These are phyloP conservation scores for Blastobotrys apis DNA, from an alignment of 1,139 yeast genomes.

Conservation along the genomic window DNA sequence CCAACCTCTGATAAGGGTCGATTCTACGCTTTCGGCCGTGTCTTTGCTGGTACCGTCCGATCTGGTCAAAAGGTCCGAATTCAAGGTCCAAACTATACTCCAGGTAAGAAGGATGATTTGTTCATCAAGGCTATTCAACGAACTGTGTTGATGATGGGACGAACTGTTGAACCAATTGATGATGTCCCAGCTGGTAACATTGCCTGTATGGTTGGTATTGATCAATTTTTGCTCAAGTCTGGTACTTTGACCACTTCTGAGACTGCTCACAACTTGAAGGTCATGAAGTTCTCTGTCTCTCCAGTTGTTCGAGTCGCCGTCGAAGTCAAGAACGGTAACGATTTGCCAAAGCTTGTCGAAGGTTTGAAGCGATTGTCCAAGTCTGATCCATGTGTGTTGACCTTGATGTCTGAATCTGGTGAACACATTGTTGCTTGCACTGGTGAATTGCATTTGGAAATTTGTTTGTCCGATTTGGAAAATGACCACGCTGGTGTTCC, in stretches of 20 bases:
- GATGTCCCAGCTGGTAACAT: constrained; percentile 99
- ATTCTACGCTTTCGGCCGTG: constrained; percentile 99
- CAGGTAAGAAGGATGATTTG: constrained; percentile 97
- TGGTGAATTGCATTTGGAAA: constrained; percentile 99
- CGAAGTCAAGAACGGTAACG: constrained; percentile 99
- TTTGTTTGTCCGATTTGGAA: constrained; percentile 93
- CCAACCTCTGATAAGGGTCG: constrained; percentile 99
- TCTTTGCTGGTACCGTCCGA: constrained; percentile 98
- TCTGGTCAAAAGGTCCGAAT: constrained; percentile 99
- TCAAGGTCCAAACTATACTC: constrained; percentile 99
- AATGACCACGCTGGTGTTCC: constrained; percentile 99
- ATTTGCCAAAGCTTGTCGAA: constrained; percentile 98
- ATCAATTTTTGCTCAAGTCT: constrained; percentile 98
- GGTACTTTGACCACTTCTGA: constrained; percentile 98
- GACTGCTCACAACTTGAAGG: constrained; percentile 98
- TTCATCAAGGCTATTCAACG: constrained; percentile 98
- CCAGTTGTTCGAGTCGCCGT: constrained; percentile 99
- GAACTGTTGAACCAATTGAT: constrained; percentile 95
- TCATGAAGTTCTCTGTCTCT: constrained; percentile 99
- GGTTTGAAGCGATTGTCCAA: constrained; percentile 99
- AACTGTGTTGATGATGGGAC: constrained; percentile 99
- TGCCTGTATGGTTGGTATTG: constrained; percentile 99
- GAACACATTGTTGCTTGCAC: constrained; percentile 99
- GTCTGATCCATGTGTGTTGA: constrained; percentile 98
- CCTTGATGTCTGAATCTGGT: constrained; percentile 88